Evolutionary conservation across 805 yeast species (phyloP), one percentile per base, ranked within the genome.

Genomic region (Grigorovia jiainica): DNA sequence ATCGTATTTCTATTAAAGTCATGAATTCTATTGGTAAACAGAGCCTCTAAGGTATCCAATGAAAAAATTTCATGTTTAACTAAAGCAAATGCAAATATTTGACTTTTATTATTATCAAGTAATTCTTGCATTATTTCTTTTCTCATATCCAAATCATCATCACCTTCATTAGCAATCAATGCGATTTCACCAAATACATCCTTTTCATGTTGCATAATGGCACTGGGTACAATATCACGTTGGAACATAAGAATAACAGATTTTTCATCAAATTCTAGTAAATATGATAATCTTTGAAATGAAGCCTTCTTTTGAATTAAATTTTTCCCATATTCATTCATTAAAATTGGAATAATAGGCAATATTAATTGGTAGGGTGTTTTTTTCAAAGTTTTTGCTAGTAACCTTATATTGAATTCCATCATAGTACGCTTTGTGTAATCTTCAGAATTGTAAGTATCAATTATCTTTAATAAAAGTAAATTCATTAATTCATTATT

Each of bases 291-390:
- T 44, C 75, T 71, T 20, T 67, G 67, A 21, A 86, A 71, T 41
- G 83, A 65, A 4, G 68, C 63, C 0, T 79, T 76, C 42, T 73
- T 73, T 3, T 68, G 61, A 6, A 65, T 63, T 35, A 76, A 54
- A 35, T 70, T 68, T 47, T 75, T 75, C 3, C 86, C 78, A 15
- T 86, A 69, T 19, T 72, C 72, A 34, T 77, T 73, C 31, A 89
- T 73, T 7, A 87, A 67, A 29, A 79, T 73, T 2, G 90, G 87
- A 52, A 92, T 71, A 46, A 76, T 84, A 0, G 95, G 95, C 7
- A 84, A 76, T 17, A 87, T 65, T 11, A 90, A 61, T 55, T 82
- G 85, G 75, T 90, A 87, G 0, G 95, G 80, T 0, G 95, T 76
- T 29, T 74, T 63, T 1, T 67, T 61, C 49, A 75, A 74, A 1